Percentiles rank a stretch among this genome's conserved stretches.
These are phyloP conservation scores for Ilyonectria mors-panacis DNA, from an alignment of 2,329 filamentous ascomycete species.

Conservation along the genomic window DNA sequence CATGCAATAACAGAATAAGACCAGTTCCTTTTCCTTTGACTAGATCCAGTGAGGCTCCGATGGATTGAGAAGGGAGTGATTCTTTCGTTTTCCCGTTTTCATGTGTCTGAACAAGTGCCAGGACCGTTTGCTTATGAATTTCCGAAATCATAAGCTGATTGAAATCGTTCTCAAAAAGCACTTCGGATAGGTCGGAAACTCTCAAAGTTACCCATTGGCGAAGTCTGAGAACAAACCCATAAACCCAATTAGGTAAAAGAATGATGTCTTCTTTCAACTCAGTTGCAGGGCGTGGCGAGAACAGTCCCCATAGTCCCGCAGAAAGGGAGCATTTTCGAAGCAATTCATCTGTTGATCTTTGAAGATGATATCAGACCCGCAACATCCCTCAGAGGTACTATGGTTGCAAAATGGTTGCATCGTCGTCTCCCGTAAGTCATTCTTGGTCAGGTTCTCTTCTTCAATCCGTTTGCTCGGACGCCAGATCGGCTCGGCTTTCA, in stretches of 20 bases:
- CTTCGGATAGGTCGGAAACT: slow-evolving; percentile 9
- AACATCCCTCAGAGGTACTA: slow-evolving; percentile 1
- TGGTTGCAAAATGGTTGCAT: slow-evolving; percentile 5
- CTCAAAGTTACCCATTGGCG: slow-evolving; percentile 32
- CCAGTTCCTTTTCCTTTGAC: slow-evolving; percentile 33
- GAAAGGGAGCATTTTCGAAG: background rate
- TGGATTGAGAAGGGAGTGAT: background rate
- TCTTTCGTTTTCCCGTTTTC: slow-evolving; percentile 12
- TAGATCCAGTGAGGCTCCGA: slow-evolving; percentile 25
- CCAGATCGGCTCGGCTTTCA: background rate
- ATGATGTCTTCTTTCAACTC: slow-evolving; percentile 17
- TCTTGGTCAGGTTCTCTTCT: background rate
- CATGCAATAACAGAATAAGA: slow-evolving; percentile 24
- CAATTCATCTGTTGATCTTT: slow-evolving; percentile 10
- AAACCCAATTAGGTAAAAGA: slow-evolving; percentile 17
- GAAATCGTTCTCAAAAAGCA: slow-evolving; percentile 34
- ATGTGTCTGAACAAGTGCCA: slow-evolving; percentile 35
- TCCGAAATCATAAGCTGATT: slow-evolving; percentile 30
- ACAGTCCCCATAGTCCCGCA: background rate
- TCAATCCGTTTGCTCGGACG: background rate
- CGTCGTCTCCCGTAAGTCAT: background rate
- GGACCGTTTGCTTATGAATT: slow-evolving; percentile 27
- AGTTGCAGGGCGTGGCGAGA: slow-evolving; percentile 22
- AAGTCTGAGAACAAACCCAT: slow-evolving; percentile 30
- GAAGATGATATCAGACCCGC: slow-evolving; percentile 15